A percentile compares a stretch with the other conserved stretches of the same genome.
These are phyloP conservation scores for Leccinum truebloodii DNA, from an alignment of 768 basidiomycete genomes.

Conservation along the genomic window DNA sequence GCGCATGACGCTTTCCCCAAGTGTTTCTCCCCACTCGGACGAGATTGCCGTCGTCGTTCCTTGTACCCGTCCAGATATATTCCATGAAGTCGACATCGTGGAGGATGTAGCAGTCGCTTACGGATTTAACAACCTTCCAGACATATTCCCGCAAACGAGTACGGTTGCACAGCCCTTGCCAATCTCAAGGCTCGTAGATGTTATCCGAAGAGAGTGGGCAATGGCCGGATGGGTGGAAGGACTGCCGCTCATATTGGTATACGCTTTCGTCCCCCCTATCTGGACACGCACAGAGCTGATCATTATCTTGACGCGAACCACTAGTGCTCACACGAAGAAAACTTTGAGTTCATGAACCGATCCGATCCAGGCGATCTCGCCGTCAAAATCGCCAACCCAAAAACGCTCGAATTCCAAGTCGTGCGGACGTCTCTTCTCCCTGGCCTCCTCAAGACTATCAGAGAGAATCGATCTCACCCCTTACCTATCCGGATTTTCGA, in stretches of 20 bases:
- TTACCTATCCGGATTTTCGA: conserved; percentile 95
- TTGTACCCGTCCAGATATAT: conserved; percentile 95
- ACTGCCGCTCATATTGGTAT: conserved; percentile 87
- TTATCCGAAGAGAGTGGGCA: conserved; percentile 89
- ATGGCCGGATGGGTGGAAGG: conserved; percentile 96
- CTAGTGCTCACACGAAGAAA: conserved; percentile 98
- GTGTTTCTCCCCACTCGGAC: conserved; percentile 52
- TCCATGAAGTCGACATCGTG: conserved; percentile 98
- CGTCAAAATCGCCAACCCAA: conserved; percentile 94
- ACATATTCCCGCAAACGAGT: conserved; percentile 89
- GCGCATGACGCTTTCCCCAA: conserved; percentile 77
- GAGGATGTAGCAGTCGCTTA: conserved; percentile 98
- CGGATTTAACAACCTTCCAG: conserved; percentile 95
- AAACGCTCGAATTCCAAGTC: conserved; percentile 97
- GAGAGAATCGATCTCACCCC: conserved; percentile 93
- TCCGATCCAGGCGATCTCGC: conserved; percentile 78
- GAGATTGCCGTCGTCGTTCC: conserved; percentile 78
- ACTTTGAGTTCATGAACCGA: conserved; percentile 92
- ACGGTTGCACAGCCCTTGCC: conserved; percentile 93
- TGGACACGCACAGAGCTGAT: conserved; percentile 6
- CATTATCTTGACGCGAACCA: background rate
- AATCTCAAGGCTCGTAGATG: conserved; percentile 87
- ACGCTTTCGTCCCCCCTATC: conserved; percentile 7
- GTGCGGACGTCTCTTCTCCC: conserved; percentile 95
- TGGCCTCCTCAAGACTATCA: conserved; percentile 93